Evolutionary conservation across 805 yeast genomes (phyloP).

Genomic region (Sugiyamaella marilandica): DNA sequence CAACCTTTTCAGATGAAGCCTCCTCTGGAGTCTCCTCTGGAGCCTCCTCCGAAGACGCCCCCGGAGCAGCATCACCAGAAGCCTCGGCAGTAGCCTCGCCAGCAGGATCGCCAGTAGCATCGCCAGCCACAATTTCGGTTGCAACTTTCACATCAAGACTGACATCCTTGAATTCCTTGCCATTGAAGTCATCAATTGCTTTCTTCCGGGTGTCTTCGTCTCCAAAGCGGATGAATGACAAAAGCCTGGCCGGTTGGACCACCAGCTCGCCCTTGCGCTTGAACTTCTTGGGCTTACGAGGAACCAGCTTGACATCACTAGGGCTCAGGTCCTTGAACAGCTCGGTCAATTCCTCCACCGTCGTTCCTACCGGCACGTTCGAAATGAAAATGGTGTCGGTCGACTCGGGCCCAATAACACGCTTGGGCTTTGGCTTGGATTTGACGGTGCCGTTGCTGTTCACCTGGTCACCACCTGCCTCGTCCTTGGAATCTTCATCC

Average conservation of each 20-base stretch:
- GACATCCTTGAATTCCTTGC: conserved; percentile 61
- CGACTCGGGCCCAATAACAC: conserved; percentile 53
- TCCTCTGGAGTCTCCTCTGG: no score
- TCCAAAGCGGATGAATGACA: conserved; percentile 55
- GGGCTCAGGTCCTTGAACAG: conserved; percentile 34
- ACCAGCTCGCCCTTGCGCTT: conserved; percentile 17
- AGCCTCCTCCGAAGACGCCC: neutral
- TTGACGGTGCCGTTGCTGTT: conserved; percentile 3
- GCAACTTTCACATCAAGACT: conserved; percentile 67
- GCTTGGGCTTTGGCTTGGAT: conserved; percentile 3
- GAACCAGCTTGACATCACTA: conserved; percentile 32
- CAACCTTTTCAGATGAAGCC: no score
- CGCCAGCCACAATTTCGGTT: conserved; percentile 40
- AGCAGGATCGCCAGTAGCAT: conserved; percentile 1
- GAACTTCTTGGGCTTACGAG: conserved; percentile 16
- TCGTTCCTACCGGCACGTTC: conserved; percentile 51
- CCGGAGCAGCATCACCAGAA: neutral
- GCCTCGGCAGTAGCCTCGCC: conserved; percentile 5
- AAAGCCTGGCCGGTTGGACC: conserved; percentile 27
- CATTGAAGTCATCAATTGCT: conserved; percentile 71
- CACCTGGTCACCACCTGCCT: conserved; percentile 7
- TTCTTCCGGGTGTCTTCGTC: conserved; percentile 57
- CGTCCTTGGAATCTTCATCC: conserved; percentile 9
- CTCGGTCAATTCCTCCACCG: conserved; percentile 42
- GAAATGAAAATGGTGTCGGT: conserved; percentile 57